Base-by-base conservation (phyloP, 306 rosid genomes). In the Begonia loranthoides region DNA sequence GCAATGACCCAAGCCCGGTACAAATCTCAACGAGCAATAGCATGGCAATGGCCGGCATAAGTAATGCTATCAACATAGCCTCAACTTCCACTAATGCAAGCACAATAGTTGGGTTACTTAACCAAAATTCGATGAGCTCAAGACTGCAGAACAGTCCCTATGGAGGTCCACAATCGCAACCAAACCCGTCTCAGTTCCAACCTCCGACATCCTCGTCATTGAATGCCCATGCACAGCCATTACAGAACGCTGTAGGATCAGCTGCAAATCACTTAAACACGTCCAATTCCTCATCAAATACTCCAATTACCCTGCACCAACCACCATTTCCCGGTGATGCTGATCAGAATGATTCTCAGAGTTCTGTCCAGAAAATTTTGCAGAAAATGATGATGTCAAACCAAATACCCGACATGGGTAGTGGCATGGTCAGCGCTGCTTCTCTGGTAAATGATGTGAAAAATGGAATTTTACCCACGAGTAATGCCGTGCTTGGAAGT, bases 41-140 rank as follows among this genome's bases (percentile, higher is more conserved):
- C 76, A 90, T 76, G 69, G 94, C 94, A 52, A 70, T 80, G 70
- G 72, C 79, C 59, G 67, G 77, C 63, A 83, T 79, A 70, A 85
- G 70, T 76, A 86, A 77, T 61, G 38, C 66, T 41, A 71, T 69
- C 51, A 82, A 72, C 65, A 44, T 81, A 19, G 85, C 83, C 39
- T 72, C 95, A 59, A 67, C 95, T 56, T 74, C 96, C 24, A 68
- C 93, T 47, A 56, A 82, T 51, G 66, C 93, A 43, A 90, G 95
- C 70, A 82, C 99, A 48, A 90, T 90, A 49, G 99, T 76, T 58
- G 96, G 99, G 59, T 81, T 92, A 64, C 94, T 83, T 50, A 94
- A 86, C 66, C 99, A 86, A 60, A 86, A 92, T 65, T 92, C 99
- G 6, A 79, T 92, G 84, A 86, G 80, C 66, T 76, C 88, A 63